Evolutionary conservation across 345 rosid genomes (phyloP), one percentile per base, ranked within the genome.

Genomic region (Kandelia obovata): DNA sequence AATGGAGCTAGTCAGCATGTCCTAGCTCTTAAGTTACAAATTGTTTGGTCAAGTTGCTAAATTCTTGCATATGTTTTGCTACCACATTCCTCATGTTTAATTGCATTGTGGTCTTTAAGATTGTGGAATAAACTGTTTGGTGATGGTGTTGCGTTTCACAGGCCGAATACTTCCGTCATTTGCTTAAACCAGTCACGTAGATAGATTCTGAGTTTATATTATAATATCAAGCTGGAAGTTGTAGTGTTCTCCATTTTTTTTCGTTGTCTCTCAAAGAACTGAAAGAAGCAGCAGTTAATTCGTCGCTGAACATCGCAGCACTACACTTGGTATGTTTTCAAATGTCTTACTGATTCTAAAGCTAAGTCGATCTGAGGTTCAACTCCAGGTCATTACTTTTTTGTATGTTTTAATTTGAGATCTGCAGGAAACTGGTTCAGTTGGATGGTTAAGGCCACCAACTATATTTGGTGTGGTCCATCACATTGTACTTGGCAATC

Each of bases 121-220:
- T 9, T 19, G 37, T 6, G 15, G 61, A 25, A 60, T 60, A 26
- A 74, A 17, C 68, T 30, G 69, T 69, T 59, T 57, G 31, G 2
- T 63, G 39, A 16, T 43, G 67, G 16, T 79, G 59, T 71, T 82
- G 46, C 63, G 72, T 21, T 39, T 81, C 81, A 49, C 96, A 95
- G 99, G 98, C 97, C 67, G 96, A 91, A 73, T 91, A 91, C 75
- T 91, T 91, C 53, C 96, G 97, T 58, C 92, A 89, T 59, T 80
- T 91, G 83, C 89, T 91, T 62, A 91, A 89, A 53, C 97, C 96
- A 52, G 92, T 91, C 34, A 89, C 97, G 92, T 91, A 89, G 96
- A 77, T 62, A 65, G 71, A 66, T 76, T 67, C 70, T 53, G 25
- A 64, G 49, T 64, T 39, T 51, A 25, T 37, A 73, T 67, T 64